Evolutionary conservation across 2,329 filamentous ascomycete species (phyloP).

Genomic region (Falciphora oryzae): DNA sequence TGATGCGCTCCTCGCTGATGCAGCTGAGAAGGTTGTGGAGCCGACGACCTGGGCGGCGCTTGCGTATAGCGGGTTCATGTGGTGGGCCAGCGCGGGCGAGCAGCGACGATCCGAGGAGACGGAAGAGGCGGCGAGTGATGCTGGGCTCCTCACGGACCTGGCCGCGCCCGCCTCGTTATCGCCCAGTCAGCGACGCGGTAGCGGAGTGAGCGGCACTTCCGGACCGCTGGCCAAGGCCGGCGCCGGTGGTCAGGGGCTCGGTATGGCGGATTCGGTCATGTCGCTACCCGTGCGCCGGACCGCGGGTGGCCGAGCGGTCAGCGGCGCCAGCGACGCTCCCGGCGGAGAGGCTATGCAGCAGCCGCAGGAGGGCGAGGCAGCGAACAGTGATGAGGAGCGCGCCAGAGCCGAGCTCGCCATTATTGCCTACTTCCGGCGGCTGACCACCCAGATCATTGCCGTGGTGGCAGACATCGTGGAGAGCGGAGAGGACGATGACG

Average conservation of each 20-base stretch:
- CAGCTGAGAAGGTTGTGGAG: constrained; percentile 52
- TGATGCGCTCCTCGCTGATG: constrained; percentile 37
- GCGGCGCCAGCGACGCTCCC: constrained; percentile 3
- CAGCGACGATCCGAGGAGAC: constrained; percentile 55
- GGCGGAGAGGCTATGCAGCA: not conserved
- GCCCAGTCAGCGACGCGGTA: constrained; percentile 7
- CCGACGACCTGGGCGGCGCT: constrained; percentile 65
- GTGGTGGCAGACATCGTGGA: constrained; percentile 57
- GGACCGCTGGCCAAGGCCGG: constrained; percentile 3
- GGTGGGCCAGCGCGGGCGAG: constrained; percentile 83
- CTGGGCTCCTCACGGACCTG: constrained; percentile 49
- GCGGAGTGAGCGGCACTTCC: constrained; percentile 11
- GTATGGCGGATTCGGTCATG: constrained; percentile 37
- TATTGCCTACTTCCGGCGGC: constrained; percentile 75
- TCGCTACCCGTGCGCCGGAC: constrained; percentile 35
- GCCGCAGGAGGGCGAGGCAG: not conserved
- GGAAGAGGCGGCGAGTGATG: constrained; percentile 51
- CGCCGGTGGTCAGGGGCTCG: constrained; percentile 15
- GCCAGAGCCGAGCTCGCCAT: constrained; percentile 60
- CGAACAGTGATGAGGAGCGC: constrained; percentile 36
- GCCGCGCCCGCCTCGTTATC: constrained; percentile 25
- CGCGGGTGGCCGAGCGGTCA: constrained; percentile 17
- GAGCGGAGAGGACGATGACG: constrained; percentile 38
- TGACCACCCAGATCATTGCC: constrained; percentile 61
- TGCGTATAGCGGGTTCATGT: constrained; percentile 79